Evolutionary conservation across 345 rosid species (phyloP).

Genomic region (Eucalyptus marginata): DNA sequence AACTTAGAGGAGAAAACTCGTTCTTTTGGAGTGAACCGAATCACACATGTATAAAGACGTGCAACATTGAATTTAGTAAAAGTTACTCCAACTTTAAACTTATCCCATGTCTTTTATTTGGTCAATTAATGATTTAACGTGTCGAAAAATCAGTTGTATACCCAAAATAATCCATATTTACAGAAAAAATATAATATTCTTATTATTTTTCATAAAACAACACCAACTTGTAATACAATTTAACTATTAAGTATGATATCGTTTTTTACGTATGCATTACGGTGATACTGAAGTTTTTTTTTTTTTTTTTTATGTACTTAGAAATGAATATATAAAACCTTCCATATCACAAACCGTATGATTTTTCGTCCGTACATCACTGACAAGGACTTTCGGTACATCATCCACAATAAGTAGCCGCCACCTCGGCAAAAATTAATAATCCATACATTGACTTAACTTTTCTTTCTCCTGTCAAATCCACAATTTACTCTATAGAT

Average conservation of each 20-base stretch:
- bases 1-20: too few species aligned
- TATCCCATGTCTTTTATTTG: neutral
- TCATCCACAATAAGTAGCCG: neutral
- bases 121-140: neutral
- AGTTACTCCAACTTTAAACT: neutral
- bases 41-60: neutral
- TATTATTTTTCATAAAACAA: neutral
- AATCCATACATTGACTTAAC: neutral
- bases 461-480: neutral
- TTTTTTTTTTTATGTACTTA: too few species aligned
- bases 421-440: neutral
- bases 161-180: neutral
- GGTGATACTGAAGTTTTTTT: neutral
- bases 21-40: neutral
- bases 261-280: too few species aligned
- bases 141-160: neutral
- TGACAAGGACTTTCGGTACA: neutral
- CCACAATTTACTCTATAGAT: neutral
- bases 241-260: fast-evolving
- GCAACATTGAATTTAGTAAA: neutral
- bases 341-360: neutral
- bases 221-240: neutral
- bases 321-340: neutral
- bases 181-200: neutral
- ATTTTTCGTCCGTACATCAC: neutral